These are phyloP conservation scores for Suhomyces taliae DNA, from an alignment of 1,139 yeast species.

Conservation along the genomic window DNA sequence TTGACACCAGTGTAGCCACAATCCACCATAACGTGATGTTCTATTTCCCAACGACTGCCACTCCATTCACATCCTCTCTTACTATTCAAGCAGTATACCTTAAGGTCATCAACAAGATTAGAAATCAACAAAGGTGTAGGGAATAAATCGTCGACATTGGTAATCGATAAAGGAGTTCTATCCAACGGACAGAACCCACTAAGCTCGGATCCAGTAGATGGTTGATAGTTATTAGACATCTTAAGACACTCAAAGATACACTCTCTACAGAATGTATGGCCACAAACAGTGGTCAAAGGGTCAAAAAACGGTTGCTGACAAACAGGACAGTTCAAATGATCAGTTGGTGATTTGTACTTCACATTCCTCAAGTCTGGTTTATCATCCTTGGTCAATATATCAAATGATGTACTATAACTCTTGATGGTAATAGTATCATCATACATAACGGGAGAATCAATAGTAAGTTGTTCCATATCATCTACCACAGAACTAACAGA, in stretches of 20 bases:
- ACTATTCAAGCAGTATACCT: slow-evolving; percentile 54
- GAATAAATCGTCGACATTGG: slow-evolving; percentile 44
- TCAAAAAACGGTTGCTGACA: slow-evolving; percentile 57
- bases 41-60: slow-evolving; percentile 62
- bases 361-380: slow-evolving; percentile 37
- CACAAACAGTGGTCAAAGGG: slow-evolving; percentile 59
- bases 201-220: slow-evolving; percentile 9
- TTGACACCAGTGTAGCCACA: slow-evolving; percentile 54
- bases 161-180: slow-evolving; percentile 48
- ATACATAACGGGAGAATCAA: not conserved
- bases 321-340: slow-evolving; percentile 58
- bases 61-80: slow-evolving; percentile 58
- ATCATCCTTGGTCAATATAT: slow-evolving; percentile 9
- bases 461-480: not conserved
- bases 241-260: slow-evolving; percentile 52
- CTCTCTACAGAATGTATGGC: slow-evolving; percentile 57
- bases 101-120: slow-evolving; percentile 63
- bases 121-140: slow-evolving; percentile 63
- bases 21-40: slow-evolving; percentile 48
- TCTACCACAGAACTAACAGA: not conserved
- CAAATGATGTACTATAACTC: slow-evolving; percentile 10
- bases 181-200: slow-evolving; percentile 62
- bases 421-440: slow-evolving; percentile 11
- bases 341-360: slow-evolving; percentile 41
- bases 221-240: slow-evolving; percentile 18